Conservation (phyloP, 31 red algal genomes). For the Odonthalia washingtoniensis region DNA sequence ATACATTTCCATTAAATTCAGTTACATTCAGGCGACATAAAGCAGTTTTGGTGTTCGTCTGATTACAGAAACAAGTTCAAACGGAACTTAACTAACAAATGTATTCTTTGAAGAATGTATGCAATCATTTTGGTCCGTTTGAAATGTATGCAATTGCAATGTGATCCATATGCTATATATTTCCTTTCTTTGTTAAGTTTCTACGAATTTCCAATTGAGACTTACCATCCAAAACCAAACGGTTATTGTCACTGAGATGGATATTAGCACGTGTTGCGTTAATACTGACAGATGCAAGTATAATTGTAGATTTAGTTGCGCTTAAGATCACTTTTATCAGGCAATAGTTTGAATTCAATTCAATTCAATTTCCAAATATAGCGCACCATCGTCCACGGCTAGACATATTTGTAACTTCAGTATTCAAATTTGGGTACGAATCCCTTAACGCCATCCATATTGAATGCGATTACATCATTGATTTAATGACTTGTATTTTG, state of each 20-base stretch:
- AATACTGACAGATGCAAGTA: constrained; percentile 37
- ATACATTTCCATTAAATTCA: no score
- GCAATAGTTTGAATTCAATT: constrained; percentile 10
- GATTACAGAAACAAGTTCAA: not conserved
- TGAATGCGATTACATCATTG: not conserved
- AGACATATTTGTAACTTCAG: not conserved
- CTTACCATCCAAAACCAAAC: constrained; percentile 6
- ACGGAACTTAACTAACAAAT: not conserved
- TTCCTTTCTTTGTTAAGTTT: constrained; percentile 14
- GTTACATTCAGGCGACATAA: not conserved
- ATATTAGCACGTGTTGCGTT: constrained; percentile 2
- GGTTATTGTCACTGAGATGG: constrained; percentile 26
- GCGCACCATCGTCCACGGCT: constrained; percentile 16
- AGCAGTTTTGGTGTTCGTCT: not conserved
- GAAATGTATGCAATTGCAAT: not conserved
- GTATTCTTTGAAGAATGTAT: not conserved
- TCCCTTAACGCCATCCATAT: not conserved
- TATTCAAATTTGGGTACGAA: not conserved
- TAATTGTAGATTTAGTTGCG: not conserved
- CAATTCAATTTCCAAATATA: constrained; percentile 9
- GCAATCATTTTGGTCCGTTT: not conserved
- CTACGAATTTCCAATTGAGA: constrained; percentile 43
- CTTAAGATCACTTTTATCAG: not conserved
- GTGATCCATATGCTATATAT: constrained; percentile 50
- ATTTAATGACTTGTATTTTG: not conserved